Conservation (phyloP, 1,284 basidiomycete genomes). For the Cutaneotrichosporon dermatis region DNA sequence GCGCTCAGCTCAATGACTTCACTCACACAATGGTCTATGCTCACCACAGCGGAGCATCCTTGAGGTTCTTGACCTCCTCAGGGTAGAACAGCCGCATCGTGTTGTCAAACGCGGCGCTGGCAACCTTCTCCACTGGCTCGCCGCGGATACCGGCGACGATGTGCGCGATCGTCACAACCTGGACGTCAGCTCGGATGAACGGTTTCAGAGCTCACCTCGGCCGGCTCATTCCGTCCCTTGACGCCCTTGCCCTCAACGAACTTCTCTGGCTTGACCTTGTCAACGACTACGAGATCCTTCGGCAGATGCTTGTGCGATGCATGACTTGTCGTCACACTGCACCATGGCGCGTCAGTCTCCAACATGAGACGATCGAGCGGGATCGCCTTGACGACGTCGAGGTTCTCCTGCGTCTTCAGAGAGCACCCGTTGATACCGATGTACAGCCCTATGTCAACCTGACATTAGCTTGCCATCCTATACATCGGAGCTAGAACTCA, state of each 20-base stretch:
- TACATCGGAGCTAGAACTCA: background rate
- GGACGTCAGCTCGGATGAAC: conserved; percentile 1
- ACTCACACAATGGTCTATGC: background rate
- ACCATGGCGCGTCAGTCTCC: conserved; percentile 85
- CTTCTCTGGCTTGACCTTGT: conserved; percentile 61
- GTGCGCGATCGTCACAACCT: conserved; percentile 70
- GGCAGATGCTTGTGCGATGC: conserved; percentile 62
- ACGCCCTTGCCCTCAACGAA: conserved; percentile 62
- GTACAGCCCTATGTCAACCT: conserved; percentile 64
- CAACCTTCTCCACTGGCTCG: conserved; percentile 58
- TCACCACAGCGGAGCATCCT: background rate
- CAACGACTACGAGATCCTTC: conserved; percentile 56
- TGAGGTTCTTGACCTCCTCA: conserved; percentile 11
- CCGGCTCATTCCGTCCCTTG: conserved; percentile 80
- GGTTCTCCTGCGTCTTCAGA: conserved; percentile 71
- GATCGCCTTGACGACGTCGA: conserved; percentile 60
- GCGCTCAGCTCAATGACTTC: too few species aligned
- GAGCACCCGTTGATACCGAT: conserved; percentile 79
- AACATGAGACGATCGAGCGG: conserved; percentile 65
- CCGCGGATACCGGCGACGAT: conserved; percentile 62
- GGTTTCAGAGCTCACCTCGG: conserved; percentile 42
- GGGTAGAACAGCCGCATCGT: conserved; percentile 59
- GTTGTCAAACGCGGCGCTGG: conserved; percentile 63
- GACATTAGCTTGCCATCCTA: background rate
- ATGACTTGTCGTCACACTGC: conserved; percentile 69